phyloP scores from a whole-genome alignment of 352 stramenopile genomes.

The Phytophthora rubi region DNA sequence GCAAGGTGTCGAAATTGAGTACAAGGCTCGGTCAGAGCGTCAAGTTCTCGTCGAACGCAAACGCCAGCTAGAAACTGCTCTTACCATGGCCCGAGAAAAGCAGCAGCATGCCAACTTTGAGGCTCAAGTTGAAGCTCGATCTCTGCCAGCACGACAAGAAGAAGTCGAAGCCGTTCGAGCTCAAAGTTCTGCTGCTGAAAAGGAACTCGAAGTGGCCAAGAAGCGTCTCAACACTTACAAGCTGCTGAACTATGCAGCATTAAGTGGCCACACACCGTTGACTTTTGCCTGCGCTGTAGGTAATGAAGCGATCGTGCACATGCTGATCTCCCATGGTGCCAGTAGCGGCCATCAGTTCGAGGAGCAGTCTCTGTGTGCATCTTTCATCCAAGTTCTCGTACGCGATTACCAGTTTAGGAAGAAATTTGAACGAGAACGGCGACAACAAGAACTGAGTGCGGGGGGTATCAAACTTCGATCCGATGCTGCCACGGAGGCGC shows the following conservation, averaged over 20 bases:
- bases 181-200: slow-evolving; percentile 36
- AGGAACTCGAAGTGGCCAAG: slow-evolving; percentile 48
- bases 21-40: slow-evolving; percentile 63
- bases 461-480: slow-evolving; percentile 35
- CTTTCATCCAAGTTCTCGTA: slow-evolving; percentile 69
- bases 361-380: slow-evolving; percentile 61
- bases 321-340: slow-evolving; percentile 69
- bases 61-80: slow-evolving; percentile 48
- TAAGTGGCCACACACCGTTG: slow-evolving; percentile 77
- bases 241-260: slow-evolving; percentile 55
- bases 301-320: slow-evolving; percentile 79
- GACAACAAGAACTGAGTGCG: slow-evolving; percentile 6
- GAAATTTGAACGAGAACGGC: slow-evolving; percentile 26
- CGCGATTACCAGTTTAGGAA: slow-evolving; percentile 55
- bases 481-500: slow-evolving; percentile 52
- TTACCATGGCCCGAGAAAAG: slow-evolving; percentile 41
- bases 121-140: slow-evolving; percentile 67
- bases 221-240: slow-evolving; percentile 59
- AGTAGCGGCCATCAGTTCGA: slow-evolving; percentile 49
- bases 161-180: slow-evolving; percentile 53
- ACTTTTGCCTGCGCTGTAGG: slow-evolving; percentile 71
- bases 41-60: slow-evolving; percentile 65
- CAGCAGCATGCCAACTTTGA: slow-evolving; percentile 58
- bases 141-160: slow-evolving; percentile 66
- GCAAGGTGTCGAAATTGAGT: slow-evolving; percentile 77